Evolutionary conservation across 2,329 filamentous ascomycete genomes (phyloP).

Genomic region (Talaromyces marneffei): DNA sequence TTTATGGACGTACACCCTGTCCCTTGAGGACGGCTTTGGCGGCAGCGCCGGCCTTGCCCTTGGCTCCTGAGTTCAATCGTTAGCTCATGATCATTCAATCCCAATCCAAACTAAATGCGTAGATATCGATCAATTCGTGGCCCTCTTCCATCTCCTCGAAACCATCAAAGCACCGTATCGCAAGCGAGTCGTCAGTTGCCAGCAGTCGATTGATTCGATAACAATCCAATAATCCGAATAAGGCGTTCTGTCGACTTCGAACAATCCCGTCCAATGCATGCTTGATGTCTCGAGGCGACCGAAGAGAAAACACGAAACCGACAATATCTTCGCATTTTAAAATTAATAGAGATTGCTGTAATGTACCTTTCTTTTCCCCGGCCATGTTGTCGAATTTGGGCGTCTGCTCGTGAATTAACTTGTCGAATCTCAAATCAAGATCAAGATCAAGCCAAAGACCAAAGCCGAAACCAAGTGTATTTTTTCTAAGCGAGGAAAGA

Average conservation of each 20-base stretch:
- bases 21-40: conserved; percentile 95
- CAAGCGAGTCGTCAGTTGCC: not conserved
- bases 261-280: too few species aligned
- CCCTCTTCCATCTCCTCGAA: conserved; percentile 2
- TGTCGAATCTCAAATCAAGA: conserved; percentile 15
- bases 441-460: conserved; percentile 3
- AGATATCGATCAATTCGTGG: not conserved
- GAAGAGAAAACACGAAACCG: conserved; percentile 17
- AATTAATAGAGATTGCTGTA: not conserved
- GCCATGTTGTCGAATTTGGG: conserved; percentile 42
- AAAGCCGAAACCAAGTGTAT: conserved; percentile 7
- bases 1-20: conserved; percentile 72
- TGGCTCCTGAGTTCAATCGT: conserved; percentile 11
- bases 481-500: conserved; percentile 16
- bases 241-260: too few species aligned
- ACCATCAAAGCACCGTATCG: conserved; percentile 6
- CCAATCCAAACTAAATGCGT: not conserved
- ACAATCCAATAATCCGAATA: not conserved
- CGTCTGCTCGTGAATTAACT: conserved; percentile 23
- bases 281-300: conserved; percentile 8
- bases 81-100: conserved; percentile 4
- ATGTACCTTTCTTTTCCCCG: conserved; percentile 43
- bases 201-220: not conserved
- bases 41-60: conserved; percentile 71
- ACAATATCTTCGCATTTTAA: conserved; percentile 16